Evolutionary conservation across 345 rosid genomes (phyloP).

Genomic region (Chamaenerion angustifolium): DNA sequence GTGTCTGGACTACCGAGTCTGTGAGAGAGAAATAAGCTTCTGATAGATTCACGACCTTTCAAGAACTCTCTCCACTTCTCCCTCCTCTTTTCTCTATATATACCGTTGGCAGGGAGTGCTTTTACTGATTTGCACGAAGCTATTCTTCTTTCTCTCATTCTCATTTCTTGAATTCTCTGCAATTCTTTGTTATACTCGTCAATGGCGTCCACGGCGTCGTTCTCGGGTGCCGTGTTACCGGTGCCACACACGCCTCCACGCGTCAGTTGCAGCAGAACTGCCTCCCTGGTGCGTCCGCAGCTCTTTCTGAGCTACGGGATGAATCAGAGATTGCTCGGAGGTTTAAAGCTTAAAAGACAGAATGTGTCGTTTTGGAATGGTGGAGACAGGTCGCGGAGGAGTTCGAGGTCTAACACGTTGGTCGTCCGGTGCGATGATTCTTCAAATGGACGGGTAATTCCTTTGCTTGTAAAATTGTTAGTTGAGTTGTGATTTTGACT

Average conservation of each 20-base stretch:
- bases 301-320: conserved; percentile 26
- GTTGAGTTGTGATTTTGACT: neutral
- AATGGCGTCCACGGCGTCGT: conserved; percentile 11
- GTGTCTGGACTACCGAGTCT: too few species aligned
- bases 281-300: conserved; percentile 19
- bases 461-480: neutral
- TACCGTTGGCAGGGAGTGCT: too few species aligned
- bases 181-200: neutral
- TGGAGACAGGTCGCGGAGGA: conserved; percentile 11
- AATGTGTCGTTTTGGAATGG: conserved; percentile 20
- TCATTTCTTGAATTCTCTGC: neutral
- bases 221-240: conserved; percentile 9
- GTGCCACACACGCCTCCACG: neutral
- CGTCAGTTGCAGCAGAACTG: neutral
- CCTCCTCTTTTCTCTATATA: neutral
- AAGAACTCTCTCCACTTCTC: conserved; percentile 5
- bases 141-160: neutral
- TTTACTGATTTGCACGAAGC: too few species aligned
- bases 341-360: conserved; percentile 16
- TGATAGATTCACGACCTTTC: conserved; percentile 4
- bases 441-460: conserved; percentile 51
- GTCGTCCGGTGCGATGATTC: conserved; percentile 56
- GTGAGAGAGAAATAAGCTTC: too few species aligned
- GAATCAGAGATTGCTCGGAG: conserved; percentile 14
- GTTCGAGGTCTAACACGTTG: conserved; percentile 15